Percentiles rank a stretch among this genome's conserved stretches.
Evolutionary conservation across 345 rosid species (phyloP).

Genomic region (Lenwebbia sp.): DNA sequence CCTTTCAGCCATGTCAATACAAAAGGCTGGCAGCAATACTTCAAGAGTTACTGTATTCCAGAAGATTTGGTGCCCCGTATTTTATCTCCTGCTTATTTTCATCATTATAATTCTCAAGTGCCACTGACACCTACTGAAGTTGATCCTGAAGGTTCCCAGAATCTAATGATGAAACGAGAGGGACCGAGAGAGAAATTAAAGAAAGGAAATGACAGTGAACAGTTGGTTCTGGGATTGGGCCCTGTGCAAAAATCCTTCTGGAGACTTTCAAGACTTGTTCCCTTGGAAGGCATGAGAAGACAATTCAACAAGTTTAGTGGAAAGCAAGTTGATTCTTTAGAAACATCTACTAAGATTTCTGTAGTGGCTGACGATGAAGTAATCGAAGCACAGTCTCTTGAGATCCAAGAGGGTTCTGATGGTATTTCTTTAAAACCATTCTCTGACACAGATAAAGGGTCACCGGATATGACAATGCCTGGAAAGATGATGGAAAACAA

Average conservation of each 20-base stretch:
- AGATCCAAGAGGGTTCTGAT: conserved; percentile 92
- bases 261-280: conserved; percentile 94
- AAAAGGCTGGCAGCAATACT: conserved; percentile 91
- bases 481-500: conserved; percentile 34
- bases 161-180: conserved; percentile 19
- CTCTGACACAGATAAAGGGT: conserved; percentile 23
- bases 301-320: conserved; percentile 49
- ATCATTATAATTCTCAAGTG: conserved; percentile 75
- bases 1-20: conserved; percentile 65
- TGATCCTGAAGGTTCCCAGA: conserved; percentile 17
- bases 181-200: conserved; percentile 28
- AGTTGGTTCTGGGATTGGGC: conserved; percentile 83
- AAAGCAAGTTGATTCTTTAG: conserved; percentile 34
- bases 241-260: conserved; percentile 90
- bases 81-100: conserved; percentile 93
- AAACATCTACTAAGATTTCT: conserved; percentile 32
- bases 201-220: conserved; percentile 51
- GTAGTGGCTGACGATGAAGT: conserved; percentile 41
- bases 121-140: conserved; percentile 29
- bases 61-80: conserved; percentile 95
- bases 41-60: conserved; percentile 94
- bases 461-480: conserved; percentile 15
- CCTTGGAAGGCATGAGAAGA: conserved; percentile 59
- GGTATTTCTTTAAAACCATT: conserved; percentile 87
- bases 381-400: conserved; percentile 74